phyloP scores from a whole-genome alignment of 768 basidiomycete species.

The Rhodocollybia butyracea region DNA sequence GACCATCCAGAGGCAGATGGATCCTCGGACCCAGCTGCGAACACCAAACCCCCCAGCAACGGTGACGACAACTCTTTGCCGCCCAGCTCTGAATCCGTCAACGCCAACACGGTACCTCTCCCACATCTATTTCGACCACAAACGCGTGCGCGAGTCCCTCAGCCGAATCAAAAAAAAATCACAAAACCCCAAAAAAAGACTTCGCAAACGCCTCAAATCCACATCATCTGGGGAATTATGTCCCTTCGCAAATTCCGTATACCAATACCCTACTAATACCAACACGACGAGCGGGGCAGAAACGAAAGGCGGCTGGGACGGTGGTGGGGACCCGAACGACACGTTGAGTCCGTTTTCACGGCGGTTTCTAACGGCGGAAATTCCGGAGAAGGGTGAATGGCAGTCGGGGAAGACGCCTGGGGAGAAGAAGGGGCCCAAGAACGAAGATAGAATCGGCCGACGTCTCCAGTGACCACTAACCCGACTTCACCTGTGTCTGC shows the following conservation, averaged over 20 bases:
- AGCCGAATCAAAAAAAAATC: no score
- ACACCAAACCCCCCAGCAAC: no score
- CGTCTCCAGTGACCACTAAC: no score
- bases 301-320: background rate
- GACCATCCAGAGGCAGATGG: no score
- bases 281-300: conserved; percentile 20
- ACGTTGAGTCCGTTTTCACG: conserved; percentile 56
- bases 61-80: no score
- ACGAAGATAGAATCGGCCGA: conserved; percentile 14
- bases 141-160: no score
- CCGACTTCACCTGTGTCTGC: no score
- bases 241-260: conserved; percentile 75
- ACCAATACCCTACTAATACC: conserved; percentile 25
- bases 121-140: no score
- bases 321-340: conserved; percentile 34
- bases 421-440: conserved; percentile 13
- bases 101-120: no score
- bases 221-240: conserved; percentile 92
- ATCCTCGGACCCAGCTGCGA: no score
- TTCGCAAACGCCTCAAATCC: conserved; percentile 93
- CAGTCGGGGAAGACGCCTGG: no score
- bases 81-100: no score
- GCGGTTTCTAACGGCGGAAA: conserved; percentile 65
- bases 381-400: conserved; percentile 47
- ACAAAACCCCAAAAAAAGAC: conserved; percentile 96